Evolutionary conservation across 2,329 filamentous ascomycete species (phyloP).

Genomic region (Xylariaceae sp.): DNA sequence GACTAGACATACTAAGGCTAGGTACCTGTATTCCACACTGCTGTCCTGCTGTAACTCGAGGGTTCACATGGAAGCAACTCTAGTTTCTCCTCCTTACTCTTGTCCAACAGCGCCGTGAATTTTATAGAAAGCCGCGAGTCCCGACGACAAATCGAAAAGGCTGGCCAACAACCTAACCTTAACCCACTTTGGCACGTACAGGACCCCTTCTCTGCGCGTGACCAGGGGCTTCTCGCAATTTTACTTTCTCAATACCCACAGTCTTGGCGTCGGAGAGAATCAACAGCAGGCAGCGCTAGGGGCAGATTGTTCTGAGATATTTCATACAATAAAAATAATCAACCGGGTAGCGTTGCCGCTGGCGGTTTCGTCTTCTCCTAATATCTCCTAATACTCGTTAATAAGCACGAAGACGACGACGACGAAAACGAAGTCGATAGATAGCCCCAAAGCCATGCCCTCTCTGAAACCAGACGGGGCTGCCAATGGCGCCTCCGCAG

Average conservation of each 20-base stretch:
- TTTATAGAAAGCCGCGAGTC: neutral
- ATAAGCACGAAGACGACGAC: neutral
- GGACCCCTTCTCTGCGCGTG: neutral
- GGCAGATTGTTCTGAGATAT: neutral
- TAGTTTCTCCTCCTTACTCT: too few species aligned
- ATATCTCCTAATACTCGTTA: neutral
- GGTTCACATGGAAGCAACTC: too few species aligned
- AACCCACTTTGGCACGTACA: slow-evolving; percentile 11
- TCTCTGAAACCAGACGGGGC: slow-evolving; percentile 17
- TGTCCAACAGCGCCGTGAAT: neutral
- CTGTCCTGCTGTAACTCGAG: too few species aligned
- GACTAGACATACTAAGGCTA: too few species aligned
- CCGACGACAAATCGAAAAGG: neutral
- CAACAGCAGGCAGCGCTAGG: slow-evolving; percentile 1
- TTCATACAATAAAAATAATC: neutral
- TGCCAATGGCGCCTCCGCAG: slow-evolving; percentile 29
- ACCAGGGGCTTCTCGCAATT: slow-evolving; percentile 4
- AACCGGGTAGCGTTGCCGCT: neutral
- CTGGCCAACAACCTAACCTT: neutral
- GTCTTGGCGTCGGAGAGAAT: slow-evolving; percentile 8
- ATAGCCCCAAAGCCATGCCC: slow-evolving; percentile 18
- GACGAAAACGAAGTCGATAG: neutral
- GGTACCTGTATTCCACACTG: too few species aligned
- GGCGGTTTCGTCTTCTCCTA: neutral
- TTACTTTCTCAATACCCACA: slow-evolving; percentile 15